Conservation (phyloP, 305 asterid genomes). For the Fraxinus velutina region DNA sequence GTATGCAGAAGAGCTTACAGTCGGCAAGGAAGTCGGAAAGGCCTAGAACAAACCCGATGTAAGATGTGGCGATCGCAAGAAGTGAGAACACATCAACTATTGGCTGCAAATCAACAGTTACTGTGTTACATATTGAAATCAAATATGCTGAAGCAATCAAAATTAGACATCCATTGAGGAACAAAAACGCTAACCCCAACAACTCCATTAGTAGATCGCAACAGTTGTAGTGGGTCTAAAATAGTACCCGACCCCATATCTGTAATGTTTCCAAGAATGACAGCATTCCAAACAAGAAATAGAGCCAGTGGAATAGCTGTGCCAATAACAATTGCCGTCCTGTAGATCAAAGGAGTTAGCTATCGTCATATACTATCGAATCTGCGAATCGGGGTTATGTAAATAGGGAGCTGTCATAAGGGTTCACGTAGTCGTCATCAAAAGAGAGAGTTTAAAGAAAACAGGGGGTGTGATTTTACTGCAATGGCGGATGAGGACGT, state of each 20-base stretch:
- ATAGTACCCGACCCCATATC: constrained; percentile 38
- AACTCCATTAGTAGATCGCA: constrained; percentile 61
- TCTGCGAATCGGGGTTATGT: background rate
- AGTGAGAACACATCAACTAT: constrained; percentile 77
- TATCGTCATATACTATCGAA: background rate
- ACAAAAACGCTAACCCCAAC: constrained; percentile 62
- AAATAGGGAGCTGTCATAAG: background rate
- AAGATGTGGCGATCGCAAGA: constrained; percentile 79
- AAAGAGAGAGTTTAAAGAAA: background rate
- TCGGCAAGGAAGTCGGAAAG: constrained; percentile 81
- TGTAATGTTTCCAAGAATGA: constrained; percentile 71
- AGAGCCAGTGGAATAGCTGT: constrained; percentile 80
- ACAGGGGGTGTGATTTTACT: background rate
- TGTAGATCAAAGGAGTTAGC: constrained; percentile 27
- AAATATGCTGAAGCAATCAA: background rate
- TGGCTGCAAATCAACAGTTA: constrained; percentile 50
- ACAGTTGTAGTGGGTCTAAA: constrained; percentile 61
- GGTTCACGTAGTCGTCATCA: background rate
- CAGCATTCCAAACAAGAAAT: constrained; percentile 88
- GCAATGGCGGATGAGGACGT: background rate
- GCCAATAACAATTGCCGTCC: constrained; percentile 82
- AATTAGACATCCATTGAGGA: constrained; percentile 1
- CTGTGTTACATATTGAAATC: background rate
- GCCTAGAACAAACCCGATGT: constrained; percentile 76
- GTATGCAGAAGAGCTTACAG: constrained; percentile 47